phyloP scores from a whole-genome alignment of 495 filamentous ascomycete genomes.

The Talaromyces ruber region DNA sequence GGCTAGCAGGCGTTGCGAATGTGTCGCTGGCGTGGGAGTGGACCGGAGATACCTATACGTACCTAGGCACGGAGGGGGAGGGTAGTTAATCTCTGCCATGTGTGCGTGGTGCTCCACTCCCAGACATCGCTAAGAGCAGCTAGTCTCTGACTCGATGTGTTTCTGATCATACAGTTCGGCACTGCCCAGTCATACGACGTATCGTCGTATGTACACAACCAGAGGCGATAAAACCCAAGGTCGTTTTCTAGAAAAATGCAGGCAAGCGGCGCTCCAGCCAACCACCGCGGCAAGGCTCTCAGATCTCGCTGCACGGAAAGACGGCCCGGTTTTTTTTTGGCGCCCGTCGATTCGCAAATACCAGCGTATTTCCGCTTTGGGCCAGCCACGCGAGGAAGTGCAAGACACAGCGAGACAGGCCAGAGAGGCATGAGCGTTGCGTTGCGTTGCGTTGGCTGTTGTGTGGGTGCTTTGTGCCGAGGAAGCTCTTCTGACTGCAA shows the following conservation, averaged over 20 bases:
- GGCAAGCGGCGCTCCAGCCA: neutral
- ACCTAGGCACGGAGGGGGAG: neutral
- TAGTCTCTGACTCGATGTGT: too few relatives aligned
- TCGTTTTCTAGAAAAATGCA: neutral
- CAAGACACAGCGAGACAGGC: neutral
- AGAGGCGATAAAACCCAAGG: neutral
- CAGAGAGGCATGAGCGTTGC: neutral
- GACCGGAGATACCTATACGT: neutral
- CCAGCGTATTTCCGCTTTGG: neutral
- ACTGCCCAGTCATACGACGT: neutral
- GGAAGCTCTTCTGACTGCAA: neutral
- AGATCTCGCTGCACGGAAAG: neutral
- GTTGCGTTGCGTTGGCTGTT: neutral
- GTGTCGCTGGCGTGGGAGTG: neutral
- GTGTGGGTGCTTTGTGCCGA: neutral
- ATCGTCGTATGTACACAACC: neutral
- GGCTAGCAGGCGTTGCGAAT: neutral
- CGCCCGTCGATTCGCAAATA: neutral
- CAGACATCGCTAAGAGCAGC: too few relatives aligned
- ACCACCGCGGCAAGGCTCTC: neutral
- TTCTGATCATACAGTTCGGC: too few relatives aligned
- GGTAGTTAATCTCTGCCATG: slow-evolving; percentile 1
- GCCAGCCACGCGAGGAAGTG: neutral
- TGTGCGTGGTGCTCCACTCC: neutral
- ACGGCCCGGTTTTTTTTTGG: slow-evolving; percentile 1